These are phyloP conservation scores for Nakazawaea wyomingensis DNA, from an alignment of 805 yeast species.

Conservation along the genomic window DNA sequence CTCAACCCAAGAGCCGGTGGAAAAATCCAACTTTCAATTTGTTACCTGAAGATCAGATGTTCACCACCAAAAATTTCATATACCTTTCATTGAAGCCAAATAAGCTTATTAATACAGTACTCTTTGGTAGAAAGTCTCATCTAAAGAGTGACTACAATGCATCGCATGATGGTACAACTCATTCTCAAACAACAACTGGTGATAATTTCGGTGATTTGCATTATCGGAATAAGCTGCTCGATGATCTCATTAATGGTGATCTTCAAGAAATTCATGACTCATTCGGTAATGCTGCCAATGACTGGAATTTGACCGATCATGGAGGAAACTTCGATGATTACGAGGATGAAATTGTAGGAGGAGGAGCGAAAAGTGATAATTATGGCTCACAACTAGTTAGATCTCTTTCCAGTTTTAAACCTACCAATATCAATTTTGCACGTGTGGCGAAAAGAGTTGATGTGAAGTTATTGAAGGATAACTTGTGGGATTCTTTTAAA, in stretches of 20 bases:
- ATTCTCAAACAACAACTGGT: no score
- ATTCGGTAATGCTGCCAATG: conserved; percentile 15
- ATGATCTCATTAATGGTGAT: conserved; percentile 16
- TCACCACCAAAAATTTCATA: conserved; percentile 42
- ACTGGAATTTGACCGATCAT: background rate
- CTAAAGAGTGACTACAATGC: conserved; percentile 36
- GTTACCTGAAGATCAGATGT: conserved; percentile 46
- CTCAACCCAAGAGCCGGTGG: conserved; percentile 20
- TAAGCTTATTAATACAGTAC: conserved; percentile 23
- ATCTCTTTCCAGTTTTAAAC: conserved; percentile 17
- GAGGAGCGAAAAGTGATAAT: conserved; percentile 20
- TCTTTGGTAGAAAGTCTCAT: conserved; percentile 28
- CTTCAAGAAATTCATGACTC: conserved; percentile 21
- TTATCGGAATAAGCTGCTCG: conserved; percentile 7
- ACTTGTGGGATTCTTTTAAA: conserved; percentile 39
- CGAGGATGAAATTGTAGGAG: conserved; percentile 34
- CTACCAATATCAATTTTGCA: conserved; percentile 36
- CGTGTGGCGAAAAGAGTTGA: conserved; percentile 45
- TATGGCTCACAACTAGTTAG: conserved; percentile 17
- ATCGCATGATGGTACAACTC: no score
- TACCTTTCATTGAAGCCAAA: conserved; percentile 42
- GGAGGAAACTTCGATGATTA: conserved; percentile 18
- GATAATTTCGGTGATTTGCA: background rate
- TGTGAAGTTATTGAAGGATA: conserved; percentile 40
- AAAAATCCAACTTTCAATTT: conserved; percentile 19